Evolutionary conservation across 202 grass and related monocot species (phyloP), one percentile per base, ranked within the genome.

Genomic region (Carex sylvatica): DNA sequence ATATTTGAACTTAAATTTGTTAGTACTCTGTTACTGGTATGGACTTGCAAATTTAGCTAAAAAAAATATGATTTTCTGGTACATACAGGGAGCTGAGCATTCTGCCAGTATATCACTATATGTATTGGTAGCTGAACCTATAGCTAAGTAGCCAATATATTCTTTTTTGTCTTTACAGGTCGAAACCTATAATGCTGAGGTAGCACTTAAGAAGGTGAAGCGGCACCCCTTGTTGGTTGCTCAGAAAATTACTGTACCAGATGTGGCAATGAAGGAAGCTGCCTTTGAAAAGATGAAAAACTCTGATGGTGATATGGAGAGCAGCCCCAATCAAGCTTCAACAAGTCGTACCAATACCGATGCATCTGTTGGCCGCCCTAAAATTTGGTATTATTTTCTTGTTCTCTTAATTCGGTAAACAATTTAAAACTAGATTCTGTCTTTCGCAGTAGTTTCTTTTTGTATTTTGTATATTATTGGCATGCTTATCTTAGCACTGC

Each of bases 191-290:
- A 86, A 90, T 23, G 90, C 78, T 13, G 91, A 87, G 51, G 91
- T 80, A 84, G 83, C 88, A 86, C 84, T 95, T 77, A 90, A 75
- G 81, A 95, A 99, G 88, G 88, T 95, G 83, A 99, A 95, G 74
- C 86, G 93, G 12, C 74, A 90, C 18, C 83, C 91, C 11, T 56
- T 44, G 16, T 70, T 38, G 42, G 58, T 85, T 2, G 78, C 54
- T 62, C 33, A 83, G 53, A 88, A 90, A 60, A 74, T 80, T 79
- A 85, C 58, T 12, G 60, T 88, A 83, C 83, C 68, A 79, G 91
- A 90, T 86, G 68, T 87, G 33, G 71, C 55, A 70, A 91, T 89
- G 88, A 84, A 91, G 80, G 80, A 89, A 38, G 62, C 35, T 56
- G 83, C 80, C 44, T 6, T 83, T 12, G 38, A 88, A 78, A 78